Conservation (phyloP, 1,284 basidiomycete species). For the Apiotrichum brassicae region DNA sequence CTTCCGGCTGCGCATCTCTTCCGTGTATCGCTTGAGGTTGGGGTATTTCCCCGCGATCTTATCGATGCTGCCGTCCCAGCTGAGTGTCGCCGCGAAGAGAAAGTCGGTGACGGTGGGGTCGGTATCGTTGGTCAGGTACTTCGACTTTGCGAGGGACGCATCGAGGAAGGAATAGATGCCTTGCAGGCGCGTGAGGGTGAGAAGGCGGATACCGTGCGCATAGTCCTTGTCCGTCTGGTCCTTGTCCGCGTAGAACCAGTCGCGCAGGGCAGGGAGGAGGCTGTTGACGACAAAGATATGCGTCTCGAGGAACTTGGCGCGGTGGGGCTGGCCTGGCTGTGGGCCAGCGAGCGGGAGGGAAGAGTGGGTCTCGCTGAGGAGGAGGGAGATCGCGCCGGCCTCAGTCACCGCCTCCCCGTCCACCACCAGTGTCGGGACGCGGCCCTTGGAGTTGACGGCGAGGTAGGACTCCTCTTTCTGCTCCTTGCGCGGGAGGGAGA, state of each 20-base stretch:
- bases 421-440: conserved; percentile 19
- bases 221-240: conserved; percentile 2
- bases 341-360: conserved; percentile 10
- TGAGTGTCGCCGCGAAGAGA: conserved; percentile 8
- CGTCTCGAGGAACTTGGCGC: conserved; percentile 17
- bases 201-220: conserved; percentile 10
- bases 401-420: conserved; percentile 13
- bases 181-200: conserved; percentile 9
- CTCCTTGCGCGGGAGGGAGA: conserved; percentile 12
- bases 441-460: conserved; percentile 22
- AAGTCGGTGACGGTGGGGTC: conserved; percentile 8
- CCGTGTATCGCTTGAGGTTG: conserved; percentile 4
- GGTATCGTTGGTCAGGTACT: conserved; percentile 2
- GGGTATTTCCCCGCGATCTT: not conserved
- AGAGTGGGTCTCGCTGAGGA: conserved; percentile 18
- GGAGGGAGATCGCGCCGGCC: conserved; percentile 17
- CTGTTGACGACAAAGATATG: conserved; percentile 20
- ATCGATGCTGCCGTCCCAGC: conserved; percentile 11
- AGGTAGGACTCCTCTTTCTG: conserved; percentile 19
- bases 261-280: conserved; percentile 21
- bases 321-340: not conserved
- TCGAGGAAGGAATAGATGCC: conserved; percentile 3
- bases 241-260: conserved; percentile 26
- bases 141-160: not conserved
- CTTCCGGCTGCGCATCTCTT: conserved; percentile 3